Conservation (phyloP, 2,329 filamentous ascomycete genomes). For the Talaromyces sp. region DNA sequence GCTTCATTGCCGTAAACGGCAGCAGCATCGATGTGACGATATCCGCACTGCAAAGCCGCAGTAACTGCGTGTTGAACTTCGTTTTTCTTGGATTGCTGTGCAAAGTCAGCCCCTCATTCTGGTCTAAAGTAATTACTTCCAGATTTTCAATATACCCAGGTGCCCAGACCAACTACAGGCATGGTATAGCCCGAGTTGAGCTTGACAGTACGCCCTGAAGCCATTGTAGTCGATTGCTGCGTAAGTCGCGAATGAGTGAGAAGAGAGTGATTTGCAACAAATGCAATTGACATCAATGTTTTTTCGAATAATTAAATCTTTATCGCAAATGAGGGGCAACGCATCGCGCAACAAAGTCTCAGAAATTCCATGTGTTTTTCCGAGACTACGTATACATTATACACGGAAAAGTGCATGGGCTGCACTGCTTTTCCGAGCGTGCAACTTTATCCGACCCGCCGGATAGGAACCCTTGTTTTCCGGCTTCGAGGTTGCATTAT, state of each 20-base stretch:
- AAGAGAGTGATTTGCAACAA: not conserved
- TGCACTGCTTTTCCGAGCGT: not conserved
- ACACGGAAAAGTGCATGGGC: not conserved
- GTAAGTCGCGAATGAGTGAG: not conserved
- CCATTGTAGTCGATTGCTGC: not conserved
- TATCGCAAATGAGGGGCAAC: not conserved
- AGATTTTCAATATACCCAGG: not conserved
- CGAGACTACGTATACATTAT: not conserved
- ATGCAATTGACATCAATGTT: not conserved
- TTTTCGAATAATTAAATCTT: not conserved
- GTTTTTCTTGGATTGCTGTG: not conserved
- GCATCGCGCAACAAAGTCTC: not conserved
- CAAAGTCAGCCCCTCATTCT: not conserved
- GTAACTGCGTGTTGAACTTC: not conserved
- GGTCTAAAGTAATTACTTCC: not conserved
- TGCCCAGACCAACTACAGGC: not conserved
- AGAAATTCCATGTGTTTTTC: not conserved
- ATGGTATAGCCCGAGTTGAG: not conserved
- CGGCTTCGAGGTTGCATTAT: not conserved
- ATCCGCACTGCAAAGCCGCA: not conserved
- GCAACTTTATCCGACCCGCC: not conserved
- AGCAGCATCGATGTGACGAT: not conserved
- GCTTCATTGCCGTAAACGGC: not conserved
- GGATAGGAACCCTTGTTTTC: not conserved
- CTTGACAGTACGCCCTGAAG: not conserved